Base-by-base conservation (phyloP, 371 early-diverging fungal genomes). In the Actinomortierella ambigua region DNA sequence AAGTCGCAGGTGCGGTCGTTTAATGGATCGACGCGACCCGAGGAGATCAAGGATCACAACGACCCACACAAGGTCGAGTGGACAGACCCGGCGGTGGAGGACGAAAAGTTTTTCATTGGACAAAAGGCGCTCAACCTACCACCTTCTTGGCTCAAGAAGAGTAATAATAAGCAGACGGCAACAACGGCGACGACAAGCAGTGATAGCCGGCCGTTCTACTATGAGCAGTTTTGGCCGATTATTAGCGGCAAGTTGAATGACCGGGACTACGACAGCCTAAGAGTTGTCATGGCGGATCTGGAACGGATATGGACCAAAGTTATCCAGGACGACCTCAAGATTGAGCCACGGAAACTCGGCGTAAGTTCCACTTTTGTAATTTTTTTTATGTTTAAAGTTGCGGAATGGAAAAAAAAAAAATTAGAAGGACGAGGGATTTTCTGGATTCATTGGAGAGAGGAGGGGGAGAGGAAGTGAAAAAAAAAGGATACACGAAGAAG, bases 1-100 rank as follows among this genome's bases (percentile, higher is more conserved):
- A 81, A 84, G 47, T 56, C 81, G 20, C 90, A 91, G 53, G 91
- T 93, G 1, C 61, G 83, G 24, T 83, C 88, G 0, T 94, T 88
- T 77, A 95, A 95, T 63, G 63, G 82, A 11, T 83, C 83, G 40
- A 78, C 88, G 14, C 59, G 59, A 24, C 86, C 90, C 7, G 91
- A 92, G 59, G 81, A 65, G 0, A 93, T 96, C 60, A 81, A 86
- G 17, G 96, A 93, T 59, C 93, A 94, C 62, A 96, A 95, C 61
- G 96, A 95, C 64, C 94, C 96, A 11, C 93, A 90, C 64, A 85
- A 88, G 55, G 86, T 93, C 14, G 95, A 96, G 50, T 95, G 93
- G 95, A 89, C 90, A 0, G 82, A 87, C 9, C 58, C 80, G 1
- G 48, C 27, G 24, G 27, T 55, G 2, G 55, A 65, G 29, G 71